A percentile compares a stretch with the other conserved stretches of the same genome.
phyloP scores from a whole-genome alignment of 2,329 filamentous ascomycete genomes.

The Furcasterigmium sp. region DNA sequence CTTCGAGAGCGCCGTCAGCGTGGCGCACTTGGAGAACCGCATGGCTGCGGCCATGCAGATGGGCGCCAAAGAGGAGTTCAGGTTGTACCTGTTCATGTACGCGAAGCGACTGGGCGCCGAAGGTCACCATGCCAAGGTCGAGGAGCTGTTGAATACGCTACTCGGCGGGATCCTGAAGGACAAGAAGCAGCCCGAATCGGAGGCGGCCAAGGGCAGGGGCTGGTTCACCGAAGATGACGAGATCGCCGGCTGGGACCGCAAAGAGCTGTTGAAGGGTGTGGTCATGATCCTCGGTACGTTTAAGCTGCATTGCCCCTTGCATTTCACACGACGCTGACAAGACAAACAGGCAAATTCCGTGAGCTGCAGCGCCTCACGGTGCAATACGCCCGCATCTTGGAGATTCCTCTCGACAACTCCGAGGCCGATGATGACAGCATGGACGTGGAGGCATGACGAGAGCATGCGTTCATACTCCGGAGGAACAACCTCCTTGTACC shows the following conservation, averaged over 20 bases:
- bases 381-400: slow-evolving; percentile 82
- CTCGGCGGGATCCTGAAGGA: slow-evolving; percentile 67
- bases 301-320: neutral
- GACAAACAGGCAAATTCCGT: slow-evolving; percentile 74
- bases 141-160: slow-evolving; percentile 80
- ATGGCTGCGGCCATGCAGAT: slow-evolving; percentile 84
- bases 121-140: slow-evolving; percentile 79
- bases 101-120: slow-evolving; percentile 92
- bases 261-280: slow-evolving; percentile 82
- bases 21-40: slow-evolving; percentile 92
- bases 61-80: slow-evolving; percentile 85
- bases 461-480: no score
- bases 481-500: no score
- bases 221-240: slow-evolving; percentile 65
- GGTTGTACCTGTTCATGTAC: slow-evolving; percentile 95
- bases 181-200: slow-evolving; percentile 39
- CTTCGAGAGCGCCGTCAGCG: slow-evolving; percentile 85
- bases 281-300: slow-evolving; percentile 84
- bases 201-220: slow-evolving; percentile 37
- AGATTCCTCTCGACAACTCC: slow-evolving; percentile 48
- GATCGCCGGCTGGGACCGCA: slow-evolving; percentile 86
- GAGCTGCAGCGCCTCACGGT: slow-evolving; percentile 93
- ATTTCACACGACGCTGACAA: slow-evolving; percentile 15
- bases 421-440: slow-evolving; percentile 37
- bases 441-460: slow-evolving; percentile 26